A percentile compares a stretch with the other conserved stretches of the same genome.
These are phyloP conservation scores for Adansonia grandidieri DNA, from an alignment of 441 rosid species.

Conservation along the genomic window DNA sequence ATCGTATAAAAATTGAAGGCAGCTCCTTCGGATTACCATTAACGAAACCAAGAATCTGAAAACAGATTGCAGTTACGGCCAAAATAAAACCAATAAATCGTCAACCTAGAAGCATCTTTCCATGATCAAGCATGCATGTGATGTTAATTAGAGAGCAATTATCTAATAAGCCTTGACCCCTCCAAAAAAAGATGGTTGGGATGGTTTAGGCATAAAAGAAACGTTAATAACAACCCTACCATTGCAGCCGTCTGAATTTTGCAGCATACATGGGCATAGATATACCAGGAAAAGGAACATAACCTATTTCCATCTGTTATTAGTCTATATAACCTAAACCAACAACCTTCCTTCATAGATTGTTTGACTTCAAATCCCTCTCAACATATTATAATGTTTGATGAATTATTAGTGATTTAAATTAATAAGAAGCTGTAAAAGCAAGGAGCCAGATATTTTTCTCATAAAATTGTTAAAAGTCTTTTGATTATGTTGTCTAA, in stretches of 20 bases:
- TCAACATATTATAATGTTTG: background rate
- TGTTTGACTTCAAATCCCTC: slow-evolving; percentile 5
- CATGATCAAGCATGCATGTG: background rate
- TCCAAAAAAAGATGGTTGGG: background rate
- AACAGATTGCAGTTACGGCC: background rate
- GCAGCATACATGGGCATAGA: background rate
- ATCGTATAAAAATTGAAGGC: too few relatives aligned
- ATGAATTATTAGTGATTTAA: background rate
- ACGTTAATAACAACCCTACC: background rate
- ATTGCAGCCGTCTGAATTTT: background rate
- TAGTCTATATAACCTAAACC: slow-evolving; percentile 12
- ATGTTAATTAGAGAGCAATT: background rate
- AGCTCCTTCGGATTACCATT: too few relatives aligned
- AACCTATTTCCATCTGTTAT: background rate
- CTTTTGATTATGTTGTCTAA: background rate
- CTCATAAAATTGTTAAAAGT: background rate
- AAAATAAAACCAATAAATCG: background rate
- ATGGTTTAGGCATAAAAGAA: too few relatives aligned
- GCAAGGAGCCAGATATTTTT: background rate
- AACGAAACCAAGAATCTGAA: background rate
- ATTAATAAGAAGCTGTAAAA: background rate
- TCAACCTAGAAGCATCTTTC: background rate
- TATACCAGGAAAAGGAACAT: background rate
- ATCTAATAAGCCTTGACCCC: background rate
- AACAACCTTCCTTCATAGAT: background rate